A percentile compares a stretch with the other conserved stretches of the same genome.
Evolutionary conservation across 1,139 yeast species (phyloP).

Genomic region (Groenewaldozyma sp.): DNA sequence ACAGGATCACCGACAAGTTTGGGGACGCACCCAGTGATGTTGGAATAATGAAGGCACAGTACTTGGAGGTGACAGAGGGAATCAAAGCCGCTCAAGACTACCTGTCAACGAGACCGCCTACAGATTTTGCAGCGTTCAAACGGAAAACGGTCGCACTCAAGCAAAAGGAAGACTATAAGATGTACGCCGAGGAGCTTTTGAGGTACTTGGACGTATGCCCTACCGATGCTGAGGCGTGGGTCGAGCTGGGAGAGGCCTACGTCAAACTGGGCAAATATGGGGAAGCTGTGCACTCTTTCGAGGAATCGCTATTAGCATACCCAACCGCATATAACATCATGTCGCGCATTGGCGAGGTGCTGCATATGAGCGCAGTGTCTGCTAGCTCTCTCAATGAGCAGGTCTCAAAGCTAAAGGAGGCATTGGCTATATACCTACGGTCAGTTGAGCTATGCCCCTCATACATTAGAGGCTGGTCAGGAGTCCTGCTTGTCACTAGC

Average conservation of each 20-base stretch:
- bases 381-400: constrained; percentile 12
- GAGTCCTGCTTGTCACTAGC: constrained; percentile 41
- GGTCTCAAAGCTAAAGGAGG: constrained; percentile 25
- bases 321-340: constrained; percentile 71
- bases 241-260: constrained; percentile 62
- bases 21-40: constrained; percentile 46
- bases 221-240: constrained; percentile 67
- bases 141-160: constrained; percentile 30
- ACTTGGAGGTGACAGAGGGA: constrained; percentile 47
- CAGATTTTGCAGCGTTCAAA: constrained; percentile 31
- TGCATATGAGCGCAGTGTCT: constrained; percentile 21
- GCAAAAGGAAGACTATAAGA: constrained; percentile 25
- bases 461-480: constrained; percentile 69
- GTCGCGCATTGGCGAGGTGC: constrained; percentile 50
- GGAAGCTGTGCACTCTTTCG: constrained; percentile 55
- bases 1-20: constrained; percentile 58
- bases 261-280: constrained; percentile 51
- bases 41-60: constrained; percentile 47
- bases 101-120: constrained; percentile 25
- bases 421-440: constrained; percentile 52
- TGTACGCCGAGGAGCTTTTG: constrained; percentile 42
- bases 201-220: constrained; percentile 52
- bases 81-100: constrained; percentile 36
- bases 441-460: constrained; percentile 67
- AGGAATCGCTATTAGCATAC: constrained; percentile 56